phyloP scores from a whole-genome alignment of 208 protist species.

The Trypanosoma scelopori region DNA sequence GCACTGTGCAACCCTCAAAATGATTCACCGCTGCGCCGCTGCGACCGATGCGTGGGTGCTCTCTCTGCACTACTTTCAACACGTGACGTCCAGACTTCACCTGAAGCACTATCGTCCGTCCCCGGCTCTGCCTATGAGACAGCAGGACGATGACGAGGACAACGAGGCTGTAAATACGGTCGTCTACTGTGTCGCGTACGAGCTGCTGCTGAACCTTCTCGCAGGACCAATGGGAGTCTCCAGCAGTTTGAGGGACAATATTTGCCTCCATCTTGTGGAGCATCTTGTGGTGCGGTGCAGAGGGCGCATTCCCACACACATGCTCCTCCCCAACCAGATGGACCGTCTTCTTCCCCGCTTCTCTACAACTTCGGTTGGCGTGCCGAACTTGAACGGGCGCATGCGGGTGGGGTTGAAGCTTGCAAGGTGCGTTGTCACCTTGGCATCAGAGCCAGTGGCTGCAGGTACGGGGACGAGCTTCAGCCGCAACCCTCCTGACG shows the following conservation, averaged over 20 bases:
- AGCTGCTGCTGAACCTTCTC: constrained; percentile 22
- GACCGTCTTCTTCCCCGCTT: constrained; percentile 45
- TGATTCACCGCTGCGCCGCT: constrained; percentile 26
- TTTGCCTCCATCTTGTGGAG: constrained; percentile 8
- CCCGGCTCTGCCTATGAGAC: not conserved
- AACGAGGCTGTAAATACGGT: not conserved
- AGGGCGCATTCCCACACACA: constrained; percentile 44
- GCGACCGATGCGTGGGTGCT: constrained; percentile 28
- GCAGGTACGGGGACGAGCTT: not conserved
- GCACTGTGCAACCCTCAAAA: constrained; percentile 38
- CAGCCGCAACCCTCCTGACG: constrained; percentile 8
- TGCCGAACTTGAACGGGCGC: not conserved
- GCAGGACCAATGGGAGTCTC: not conserved
- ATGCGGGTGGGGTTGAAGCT: constrained; percentile 11
- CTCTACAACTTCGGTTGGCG: not conserved
- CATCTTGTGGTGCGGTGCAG: constrained; percentile 18
- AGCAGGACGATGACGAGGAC: not conserved
- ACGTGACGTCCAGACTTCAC: not conserved
- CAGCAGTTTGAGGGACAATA: constrained; percentile 1
- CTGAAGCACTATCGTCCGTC: not conserved
- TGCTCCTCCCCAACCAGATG: constrained; percentile 56
- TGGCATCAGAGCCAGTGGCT: not conserved
- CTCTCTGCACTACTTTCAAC: constrained; percentile 31
- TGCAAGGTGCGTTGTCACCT: constrained; percentile 5
- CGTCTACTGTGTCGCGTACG: constrained; percentile 23